Evolutionary conservation across 2,329 filamentous ascomycete genomes (phyloP).

Genomic region (Cladosporium sp.): DNA sequence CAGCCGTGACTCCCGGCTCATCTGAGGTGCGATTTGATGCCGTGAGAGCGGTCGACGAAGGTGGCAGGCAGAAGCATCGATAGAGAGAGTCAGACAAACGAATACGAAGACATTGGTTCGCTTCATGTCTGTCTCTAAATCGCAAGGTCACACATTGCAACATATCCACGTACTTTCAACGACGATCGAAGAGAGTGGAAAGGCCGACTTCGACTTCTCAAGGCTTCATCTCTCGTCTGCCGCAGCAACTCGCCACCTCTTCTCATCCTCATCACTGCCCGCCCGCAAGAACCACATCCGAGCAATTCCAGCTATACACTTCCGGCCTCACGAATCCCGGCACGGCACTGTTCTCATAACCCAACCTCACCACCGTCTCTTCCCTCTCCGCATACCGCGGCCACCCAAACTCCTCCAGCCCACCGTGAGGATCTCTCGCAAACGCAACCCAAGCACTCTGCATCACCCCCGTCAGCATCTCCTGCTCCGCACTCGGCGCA

Average conservation of each 20-base stretch:
- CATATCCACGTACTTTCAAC: too few species aligned
- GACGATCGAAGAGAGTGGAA: too few species aligned
- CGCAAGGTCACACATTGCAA: too few species aligned
- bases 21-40: background rate
- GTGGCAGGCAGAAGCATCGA: background rate
- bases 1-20: background rate
- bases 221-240: too few species aligned
- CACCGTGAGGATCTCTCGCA: constrained; percentile 33
- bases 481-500: constrained; percentile 7
- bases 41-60: background rate
- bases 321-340: constrained; percentile 30
- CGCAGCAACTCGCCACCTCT: too few species aligned
- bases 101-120: too few species aligned
- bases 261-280: background rate
- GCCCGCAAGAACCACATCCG: background rate
- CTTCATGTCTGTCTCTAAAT: too few species aligned
- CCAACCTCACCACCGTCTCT: constrained; percentile 33
- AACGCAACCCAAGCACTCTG: constrained; percentile 35
- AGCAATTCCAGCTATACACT: background rate
- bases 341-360: constrained; percentile 28
- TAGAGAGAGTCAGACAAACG: background rate
- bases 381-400: constrained; percentile 32
- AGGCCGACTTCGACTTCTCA: too few species aligned
- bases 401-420: constrained; percentile 39
- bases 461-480: constrained; percentile 27